Evolutionary conservation across 2,329 filamentous ascomycete genomes (phyloP).

Genomic region (Phyllosticta citrichinensis): DNA sequence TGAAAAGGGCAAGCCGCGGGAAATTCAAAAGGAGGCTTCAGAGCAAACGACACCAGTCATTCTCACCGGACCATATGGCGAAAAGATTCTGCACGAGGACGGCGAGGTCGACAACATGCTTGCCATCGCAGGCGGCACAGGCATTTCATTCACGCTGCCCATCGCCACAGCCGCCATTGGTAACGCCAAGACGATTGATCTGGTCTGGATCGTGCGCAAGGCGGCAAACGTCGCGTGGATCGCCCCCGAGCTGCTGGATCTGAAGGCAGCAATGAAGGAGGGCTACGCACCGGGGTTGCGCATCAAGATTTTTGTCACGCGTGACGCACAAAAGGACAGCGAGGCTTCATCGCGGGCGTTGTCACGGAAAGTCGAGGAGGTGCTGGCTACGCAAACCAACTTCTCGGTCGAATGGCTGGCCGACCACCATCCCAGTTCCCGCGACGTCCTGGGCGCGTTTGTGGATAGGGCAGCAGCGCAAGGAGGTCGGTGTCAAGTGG

Average conservation of each 20-base stretch:
- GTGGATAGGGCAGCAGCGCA: conserved; percentile 15
- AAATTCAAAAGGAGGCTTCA: conserved; percentile 13
- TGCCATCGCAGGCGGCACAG: conserved; percentile 28
- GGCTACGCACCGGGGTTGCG: conserved; percentile 1
- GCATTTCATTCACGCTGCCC: conserved; percentile 29
- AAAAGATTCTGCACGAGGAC: conserved; percentile 16
- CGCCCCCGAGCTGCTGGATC: conserved; percentile 21
- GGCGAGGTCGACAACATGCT: conserved; percentile 21
- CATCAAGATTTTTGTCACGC: conserved; percentile 6
- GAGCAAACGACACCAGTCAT: conserved; percentile 19
- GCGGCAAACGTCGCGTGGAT: conserved; percentile 26
- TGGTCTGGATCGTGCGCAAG: conserved; percentile 27
- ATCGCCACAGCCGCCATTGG: conserved; percentile 21
- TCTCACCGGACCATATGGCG: conserved; percentile 26
- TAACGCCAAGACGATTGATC: conserved; percentile 19
- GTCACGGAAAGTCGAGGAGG: background rate
- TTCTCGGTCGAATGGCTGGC: conserved; percentile 18
- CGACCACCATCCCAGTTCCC: conserved; percentile 17
- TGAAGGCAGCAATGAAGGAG: conserved; percentile 13
- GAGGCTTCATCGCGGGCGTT: background rate
- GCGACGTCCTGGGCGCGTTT: conserved; percentile 17
- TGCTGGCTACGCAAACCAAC: background rate
- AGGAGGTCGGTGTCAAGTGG: conserved; percentile 20
- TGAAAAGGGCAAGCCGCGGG: conserved; percentile 14
- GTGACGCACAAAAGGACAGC: background rate